These are phyloP conservation scores for Mesotaenium endlicherianum DNA, from an alignment of 139 green algal genomes.

Conservation along the genomic window DNA sequence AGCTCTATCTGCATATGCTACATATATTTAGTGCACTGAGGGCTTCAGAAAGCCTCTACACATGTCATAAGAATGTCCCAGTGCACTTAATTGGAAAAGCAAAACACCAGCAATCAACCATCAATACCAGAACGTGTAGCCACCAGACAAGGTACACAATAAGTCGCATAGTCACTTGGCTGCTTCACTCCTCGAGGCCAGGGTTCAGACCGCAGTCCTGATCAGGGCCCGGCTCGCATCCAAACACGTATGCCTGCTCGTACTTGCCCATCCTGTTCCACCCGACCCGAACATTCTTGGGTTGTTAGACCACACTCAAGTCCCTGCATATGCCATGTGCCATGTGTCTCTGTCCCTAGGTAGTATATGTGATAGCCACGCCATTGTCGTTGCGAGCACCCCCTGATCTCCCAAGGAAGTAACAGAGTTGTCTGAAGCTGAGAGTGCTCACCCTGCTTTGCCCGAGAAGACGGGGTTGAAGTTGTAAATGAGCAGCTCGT, in stretches of 20 bases:
- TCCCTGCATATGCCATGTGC: background rate
- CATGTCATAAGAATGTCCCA: no score
- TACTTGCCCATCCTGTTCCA: background rate
- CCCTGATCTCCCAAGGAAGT: background rate
- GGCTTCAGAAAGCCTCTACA: no score
- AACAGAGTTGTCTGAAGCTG: background rate
- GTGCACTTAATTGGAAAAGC: no score
- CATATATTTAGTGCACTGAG: no score
- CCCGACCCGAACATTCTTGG: background rate
- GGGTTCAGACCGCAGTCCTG: no score
- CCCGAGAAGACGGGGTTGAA: background rate
- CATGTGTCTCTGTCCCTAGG: background rate
- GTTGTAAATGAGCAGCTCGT: conserved; percentile 18
- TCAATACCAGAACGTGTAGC: no score
- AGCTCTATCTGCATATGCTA: no score
- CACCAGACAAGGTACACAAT: no score
- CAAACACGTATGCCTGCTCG: background rate
- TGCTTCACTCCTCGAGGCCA: no score
- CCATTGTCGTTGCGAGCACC: background rate
- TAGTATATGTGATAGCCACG: background rate
- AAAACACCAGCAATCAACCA: no score
- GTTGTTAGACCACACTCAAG: background rate
- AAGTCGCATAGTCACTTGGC: no score
- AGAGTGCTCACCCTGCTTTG: background rate
- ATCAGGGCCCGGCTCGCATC: no score